phyloP scores from a whole-genome alignment of 2,329 filamentous ascomycete species.

The Chaetomium olivaceum region DNA sequence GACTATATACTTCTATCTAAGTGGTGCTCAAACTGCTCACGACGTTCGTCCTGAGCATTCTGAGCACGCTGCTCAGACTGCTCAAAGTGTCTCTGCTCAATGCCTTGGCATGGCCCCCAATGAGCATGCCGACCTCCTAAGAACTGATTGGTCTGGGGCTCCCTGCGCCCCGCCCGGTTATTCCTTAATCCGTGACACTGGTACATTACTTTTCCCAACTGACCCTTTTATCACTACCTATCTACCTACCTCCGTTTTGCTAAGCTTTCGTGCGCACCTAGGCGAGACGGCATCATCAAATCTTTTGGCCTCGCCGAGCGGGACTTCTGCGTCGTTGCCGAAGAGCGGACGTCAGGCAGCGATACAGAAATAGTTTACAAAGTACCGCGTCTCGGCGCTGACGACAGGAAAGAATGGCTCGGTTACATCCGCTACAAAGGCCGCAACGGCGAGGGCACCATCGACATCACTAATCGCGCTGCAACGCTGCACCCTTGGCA shows the following conservation, averaged over 20 bases:
- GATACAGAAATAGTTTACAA: conserved; percentile 36
- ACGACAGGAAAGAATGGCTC: conserved; percentile 28
- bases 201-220: conserved; percentile 25
- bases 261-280: conserved; percentile 20
- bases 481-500: conserved; percentile 37
- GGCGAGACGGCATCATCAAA: conserved; percentile 37
- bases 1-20: no score
- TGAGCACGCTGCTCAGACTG: no score
- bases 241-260: conserved; percentile 1
- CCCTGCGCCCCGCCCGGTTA: no score
- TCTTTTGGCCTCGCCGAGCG: conserved; percentile 31
- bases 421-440: conserved; percentile 38
- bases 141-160: no score
- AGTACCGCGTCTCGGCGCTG: conserved; percentile 15
- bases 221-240: neutral
- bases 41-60: no score
- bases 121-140: no score
- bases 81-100: no score
- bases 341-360: conserved; percentile 19
- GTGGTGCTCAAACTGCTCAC: no score
- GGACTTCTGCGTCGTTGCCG: conserved; percentile 31
- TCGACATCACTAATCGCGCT: conserved; percentile 37
- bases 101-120: no score
- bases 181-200: no score
- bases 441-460: conserved; percentile 30